Evolutionary conservation across 2,329 filamentous ascomycete species (phyloP), one percentile per base, ranked within the genome.

Genomic region (Helotiales sp.): DNA sequence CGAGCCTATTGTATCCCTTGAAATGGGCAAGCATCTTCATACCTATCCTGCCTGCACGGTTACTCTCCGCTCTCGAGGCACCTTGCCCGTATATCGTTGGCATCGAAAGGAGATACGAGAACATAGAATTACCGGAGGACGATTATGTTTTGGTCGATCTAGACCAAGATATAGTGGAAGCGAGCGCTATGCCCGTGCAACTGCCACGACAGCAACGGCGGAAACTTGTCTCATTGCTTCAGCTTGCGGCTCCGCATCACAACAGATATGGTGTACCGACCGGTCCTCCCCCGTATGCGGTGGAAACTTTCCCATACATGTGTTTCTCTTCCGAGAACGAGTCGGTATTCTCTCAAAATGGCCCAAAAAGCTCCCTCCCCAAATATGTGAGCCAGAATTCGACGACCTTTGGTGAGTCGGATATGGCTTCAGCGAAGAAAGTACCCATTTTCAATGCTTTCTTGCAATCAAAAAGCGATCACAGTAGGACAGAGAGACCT

Each of bases 1-100:
- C 85, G 30, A 93, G 88, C 72, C 78, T 98, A 34, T 77, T 99
- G 19, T 99, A 96, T 71, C 93, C 93, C 7, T 78, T 98, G 52
- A 89, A 91, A 63, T 98, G 95, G 93, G 85, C 90, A 2, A 96
- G 93, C 66, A 91, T 98, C 49, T 92, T 96, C 71, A 97, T 98
- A 63, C 93, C 93, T 2, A 82, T 98, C 31, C 81, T 99, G 8
- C 93, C 93, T 5, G 90, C 91, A 8, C 86, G 93, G 33, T 79
- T 99, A 22, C 81, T 99, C 9, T 93, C 95, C 53, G 93, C 92
- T 2, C 81, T 99, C 17, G 95, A 98, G 67, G 93, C 93, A 1
- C 93, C 93, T 2, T 98, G 95, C 67, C 95, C 95, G 0, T 99
- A 98, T 69, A 96, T 99, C 64, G 91, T 98, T 42, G 95, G 95